Evolutionary conservation across 495 filamentous ascomycete genomes (phyloP).

Genomic region (Aspergillus heteromorphus): DNA sequence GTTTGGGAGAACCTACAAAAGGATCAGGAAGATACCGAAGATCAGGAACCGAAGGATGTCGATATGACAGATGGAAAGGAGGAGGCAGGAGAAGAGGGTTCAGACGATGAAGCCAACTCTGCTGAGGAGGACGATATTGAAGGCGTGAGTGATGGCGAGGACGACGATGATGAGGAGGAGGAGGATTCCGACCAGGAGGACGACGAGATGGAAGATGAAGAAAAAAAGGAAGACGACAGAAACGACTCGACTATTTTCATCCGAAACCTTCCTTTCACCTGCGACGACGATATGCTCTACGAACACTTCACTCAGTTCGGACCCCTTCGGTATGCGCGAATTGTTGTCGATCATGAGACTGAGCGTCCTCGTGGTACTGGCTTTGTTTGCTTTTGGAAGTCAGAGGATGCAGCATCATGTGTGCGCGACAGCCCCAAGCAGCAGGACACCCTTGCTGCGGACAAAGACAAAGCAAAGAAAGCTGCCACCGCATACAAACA

Average conservation of each 20-base stretch:
- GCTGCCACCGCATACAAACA: conserved; percentile 47
- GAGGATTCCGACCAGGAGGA: conserved; percentile 32
- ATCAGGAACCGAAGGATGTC: conserved; percentile 22
- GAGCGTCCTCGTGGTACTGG: conserved; percentile 85
- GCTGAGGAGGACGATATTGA: conserved; percentile 27
- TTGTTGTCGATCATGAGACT: conserved; percentile 79
- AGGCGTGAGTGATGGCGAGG: conserved; percentile 18
- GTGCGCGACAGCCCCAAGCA: conserved; percentile 63
- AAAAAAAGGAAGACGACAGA: conserved; percentile 46
- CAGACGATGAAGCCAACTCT: conserved; percentile 13
- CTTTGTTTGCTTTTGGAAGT: conserved; percentile 87
- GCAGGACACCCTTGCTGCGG: conserved; percentile 28
- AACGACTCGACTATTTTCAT: conserved; percentile 79
- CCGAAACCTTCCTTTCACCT: conserved; percentile 88
- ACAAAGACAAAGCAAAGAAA: conserved; percentile 38
- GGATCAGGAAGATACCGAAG: conserved; percentile 29
- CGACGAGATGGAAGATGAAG: conserved; percentile 46
- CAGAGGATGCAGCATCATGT: conserved; percentile 66
- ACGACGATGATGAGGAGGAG: conserved; percentile 19
- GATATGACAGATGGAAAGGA: conserved; percentile 36
- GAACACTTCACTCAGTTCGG: conserved; percentile 84
- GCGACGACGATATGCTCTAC: conserved; percentile 70
- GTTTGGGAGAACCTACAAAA: conserved; percentile 66
- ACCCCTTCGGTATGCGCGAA: conserved; percentile 74
- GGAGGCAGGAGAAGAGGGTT: conserved; percentile 17